Base-by-base conservation (phyloP, 2,329 filamentous ascomycete genomes). In the Sclerotinia nivalis region DNA sequence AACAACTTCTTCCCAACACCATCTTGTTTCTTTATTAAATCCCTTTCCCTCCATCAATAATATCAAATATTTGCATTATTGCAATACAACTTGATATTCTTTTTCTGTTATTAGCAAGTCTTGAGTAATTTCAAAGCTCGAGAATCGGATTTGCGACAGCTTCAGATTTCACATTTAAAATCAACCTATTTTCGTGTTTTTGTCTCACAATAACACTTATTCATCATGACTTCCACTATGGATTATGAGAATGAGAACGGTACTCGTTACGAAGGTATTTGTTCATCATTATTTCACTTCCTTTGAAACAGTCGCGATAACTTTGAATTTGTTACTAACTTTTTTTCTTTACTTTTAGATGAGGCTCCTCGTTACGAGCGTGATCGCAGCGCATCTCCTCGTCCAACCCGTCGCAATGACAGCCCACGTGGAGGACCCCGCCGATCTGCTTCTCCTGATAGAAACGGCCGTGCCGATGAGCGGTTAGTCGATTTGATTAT, bases 241-340 rank as follows among this genome's bases (percentile, higher is more conserved):
- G 88, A 91, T 78, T 91, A 91, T 80, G 88, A 91, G 80, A 87
- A 86, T 78, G 86, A 88, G 73, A 89, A 88, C 77, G 87, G 87
- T 77, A 86, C 89, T 80, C 87, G 78, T 68, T 90, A 89, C 74
- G 88, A 90, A 77, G 88, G 88, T 90, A 82, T 76, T 83, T 60
- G 45, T 47, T 58, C 18, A 43, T 40, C 25, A 62, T 60, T 22
- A 56, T 18, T 34, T 66, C 50, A n/a, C 47, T 28, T 40, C 12
- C 4, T 25, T n/a, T 67, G 9, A 52, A 28, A 52, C 22, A 12
- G 9, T 56, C 49, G 47, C 12, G 40, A 54, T 34, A 37, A 31
- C 49, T 47, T 34, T 25, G 45, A 47, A 45, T 8, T 13, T 37
- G 15, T 28, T 65, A 4, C 61, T 65, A 68, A 78, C 68, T 69